Conservation (phyloP, 1,284 basidiomycete genomes). For the Nidula niveotomentosa region DNA sequence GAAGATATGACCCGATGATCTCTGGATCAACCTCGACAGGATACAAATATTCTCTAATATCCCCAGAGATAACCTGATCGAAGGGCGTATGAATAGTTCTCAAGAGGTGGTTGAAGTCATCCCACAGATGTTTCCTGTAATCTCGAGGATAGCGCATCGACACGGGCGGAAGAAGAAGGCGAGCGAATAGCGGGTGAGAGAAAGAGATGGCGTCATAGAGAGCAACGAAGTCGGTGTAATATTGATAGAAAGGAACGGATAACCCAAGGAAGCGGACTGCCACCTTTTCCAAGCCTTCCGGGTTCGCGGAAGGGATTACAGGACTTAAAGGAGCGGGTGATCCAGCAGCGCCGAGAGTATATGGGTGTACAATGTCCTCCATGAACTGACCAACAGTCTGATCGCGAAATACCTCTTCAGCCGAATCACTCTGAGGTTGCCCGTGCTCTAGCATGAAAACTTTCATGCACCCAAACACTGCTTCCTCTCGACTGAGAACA, state of each 20-base stretch:
- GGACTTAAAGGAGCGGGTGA: constrained; percentile 11
- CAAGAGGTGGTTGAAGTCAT: constrained; percentile 67
- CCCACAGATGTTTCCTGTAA: constrained; percentile 86
- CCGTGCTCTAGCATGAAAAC: constrained; percentile 94
- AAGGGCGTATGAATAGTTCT: constrained; percentile 54
- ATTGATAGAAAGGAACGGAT: constrained; percentile 86
- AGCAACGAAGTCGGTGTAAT: constrained; percentile 89
- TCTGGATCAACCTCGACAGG: constrained; percentile 71
- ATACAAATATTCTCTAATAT: constrained; percentile 64
- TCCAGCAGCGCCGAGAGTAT: constrained; percentile 32
- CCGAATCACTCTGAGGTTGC: constrained; percentile 49
- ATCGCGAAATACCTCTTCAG: constrained; percentile 75
- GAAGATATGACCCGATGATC: constrained; percentile 63
- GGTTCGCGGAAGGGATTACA: constrained; percentile 7
- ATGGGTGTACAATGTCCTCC: constrained; percentile 57
- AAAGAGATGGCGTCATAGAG: constrained; percentile 93
- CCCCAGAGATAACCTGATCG: constrained; percentile 43
- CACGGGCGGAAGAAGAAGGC: constrained; percentile 76
- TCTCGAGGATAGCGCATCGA: constrained; percentile 79
- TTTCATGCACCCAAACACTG: constrained; percentile 83
- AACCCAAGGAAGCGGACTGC: constrained; percentile 63
- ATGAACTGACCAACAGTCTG: constrained; percentile 57
- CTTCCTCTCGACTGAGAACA: constrained; percentile 50
- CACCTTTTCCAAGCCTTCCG: constrained; percentile 55
- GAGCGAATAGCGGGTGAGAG: constrained; percentile 75